A percentile compares a stretch with the other conserved stretches of the same genome.
Conservation (phyloP, 208 protist species). For the Perkinsela sp. region DNA sequence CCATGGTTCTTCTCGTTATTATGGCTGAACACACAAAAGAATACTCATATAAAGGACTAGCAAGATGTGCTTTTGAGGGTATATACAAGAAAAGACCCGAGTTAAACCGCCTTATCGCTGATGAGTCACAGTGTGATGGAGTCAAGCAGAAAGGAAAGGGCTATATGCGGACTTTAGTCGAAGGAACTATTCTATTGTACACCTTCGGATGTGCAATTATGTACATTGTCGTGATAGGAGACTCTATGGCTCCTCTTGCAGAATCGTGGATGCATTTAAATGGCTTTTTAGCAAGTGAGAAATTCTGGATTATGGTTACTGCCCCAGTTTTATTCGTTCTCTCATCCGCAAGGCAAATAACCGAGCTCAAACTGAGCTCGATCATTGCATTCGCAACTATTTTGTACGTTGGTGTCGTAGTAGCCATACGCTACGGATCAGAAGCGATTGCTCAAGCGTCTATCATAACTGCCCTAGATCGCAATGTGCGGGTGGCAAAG, state of each 20-base stretch:
- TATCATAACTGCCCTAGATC: background rate
- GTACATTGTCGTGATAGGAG: constrained; percentile 6
- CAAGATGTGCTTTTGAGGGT: constrained; percentile 3
- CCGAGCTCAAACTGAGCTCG: constrained; percentile 48
- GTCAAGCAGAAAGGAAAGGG: background rate
- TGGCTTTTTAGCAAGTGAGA: constrained; percentile 2
- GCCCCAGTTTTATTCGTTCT: constrained; percentile 31
- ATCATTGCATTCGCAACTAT: constrained; percentile 42
- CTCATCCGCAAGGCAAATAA: constrained; percentile 31
- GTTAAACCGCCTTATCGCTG: too few relatives aligned
- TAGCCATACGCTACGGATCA: constrained; percentile 13
- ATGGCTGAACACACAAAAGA: constrained; percentile 2
- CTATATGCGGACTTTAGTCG: constrained; percentile 5
- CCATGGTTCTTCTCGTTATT: constrained; percentile 5
- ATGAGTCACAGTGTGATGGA: too few relatives aligned
- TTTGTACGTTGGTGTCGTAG: constrained; percentile 31
- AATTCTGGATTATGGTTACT: constrained; percentile 16
- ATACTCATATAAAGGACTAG: constrained; percentile 7
- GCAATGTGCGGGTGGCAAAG: background rate
- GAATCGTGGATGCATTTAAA: constrained; percentile 3
- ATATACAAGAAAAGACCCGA: constrained; percentile 1
- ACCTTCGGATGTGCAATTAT: constrained; percentile 6
- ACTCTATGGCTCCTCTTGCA: constrained; percentile 5
- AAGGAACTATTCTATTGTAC: constrained; percentile 6
- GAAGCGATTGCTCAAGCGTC: background rate